phyloP scores from a whole-genome alignment of 225 moss, liverwort and hornwort species.

The Takakia lepidozioides region DNA sequence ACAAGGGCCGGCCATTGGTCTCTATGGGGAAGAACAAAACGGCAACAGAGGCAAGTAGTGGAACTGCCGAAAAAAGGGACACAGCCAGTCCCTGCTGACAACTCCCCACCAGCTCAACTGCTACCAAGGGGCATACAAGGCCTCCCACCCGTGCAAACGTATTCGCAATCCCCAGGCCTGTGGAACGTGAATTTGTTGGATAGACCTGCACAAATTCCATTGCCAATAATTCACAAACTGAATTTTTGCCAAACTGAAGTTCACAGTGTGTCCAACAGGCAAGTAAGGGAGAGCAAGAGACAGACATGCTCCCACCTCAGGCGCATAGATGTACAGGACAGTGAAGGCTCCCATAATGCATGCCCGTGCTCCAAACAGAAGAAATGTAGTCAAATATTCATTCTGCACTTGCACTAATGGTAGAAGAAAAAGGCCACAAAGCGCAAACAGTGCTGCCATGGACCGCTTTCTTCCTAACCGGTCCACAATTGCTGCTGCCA shows the following conservation, averaged over 20 bases:
- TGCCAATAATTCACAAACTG: too few species aligned
- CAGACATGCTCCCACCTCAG: conserved; percentile 39
- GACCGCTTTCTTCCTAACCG: conserved; percentile 76
- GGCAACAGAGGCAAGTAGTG: conserved; percentile 46
- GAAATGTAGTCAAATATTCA: conserved; percentile 34
- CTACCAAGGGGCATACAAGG: conserved; percentile 64
- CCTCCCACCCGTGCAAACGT: conserved; percentile 71
- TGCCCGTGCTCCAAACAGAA: conserved; percentile 71
- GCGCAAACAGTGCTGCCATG: conserved; percentile 58
- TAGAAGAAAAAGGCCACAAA: conserved; percentile 57
- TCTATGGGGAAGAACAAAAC: conserved; percentile 65
- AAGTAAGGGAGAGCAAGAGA: neutral
- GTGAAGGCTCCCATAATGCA: conserved; percentile 91
- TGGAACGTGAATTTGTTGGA: conserved; percentile 65
- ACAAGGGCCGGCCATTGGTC: conserved; percentile 55
- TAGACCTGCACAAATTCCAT: conserved; percentile 76
- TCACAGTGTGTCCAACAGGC: too few species aligned
- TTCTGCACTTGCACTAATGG: conserved; percentile 52
- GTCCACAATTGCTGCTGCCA: conserved; percentile 68
- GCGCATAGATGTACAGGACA: conserved; percentile 79
- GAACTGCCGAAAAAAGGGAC: conserved; percentile 44
- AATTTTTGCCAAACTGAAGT: too few species aligned
- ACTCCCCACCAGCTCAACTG: conserved; percentile 63
- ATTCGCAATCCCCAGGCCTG: conserved; percentile 75
- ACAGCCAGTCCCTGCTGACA: conserved; percentile 63